Evolutionary conservation across 192 early-diverging fungal species (phyloP).

Genomic region (Coemansia aciculifera): DNA sequence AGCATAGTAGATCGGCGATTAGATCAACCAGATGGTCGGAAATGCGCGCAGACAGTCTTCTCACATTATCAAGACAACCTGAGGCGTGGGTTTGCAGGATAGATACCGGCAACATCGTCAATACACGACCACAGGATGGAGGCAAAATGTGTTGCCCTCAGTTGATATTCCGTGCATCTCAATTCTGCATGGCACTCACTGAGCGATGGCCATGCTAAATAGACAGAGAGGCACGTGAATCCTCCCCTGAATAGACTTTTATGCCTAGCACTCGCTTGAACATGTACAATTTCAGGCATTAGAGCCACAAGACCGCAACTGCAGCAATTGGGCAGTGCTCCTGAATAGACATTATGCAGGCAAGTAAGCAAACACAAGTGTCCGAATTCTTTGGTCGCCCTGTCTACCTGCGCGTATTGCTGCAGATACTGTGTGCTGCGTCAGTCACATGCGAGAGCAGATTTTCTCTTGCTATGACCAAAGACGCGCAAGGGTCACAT

Average conservation of each 20-base stretch:
- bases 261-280: not conserved
- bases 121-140: not conserved
- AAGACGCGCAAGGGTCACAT: not conserved
- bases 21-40: constrained; percentile 4
- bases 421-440: not conserved
- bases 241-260: not conserved
- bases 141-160: not conserved
- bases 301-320: not conserved
- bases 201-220: not conserved
- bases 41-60: no score
- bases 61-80: not conserved
- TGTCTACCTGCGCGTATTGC: not conserved
- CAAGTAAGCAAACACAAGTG: not conserved
- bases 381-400: not conserved
- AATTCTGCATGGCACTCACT: not conserved
- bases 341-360: not conserved
- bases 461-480: not conserved
- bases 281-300: not conserved
- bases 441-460: constrained; percentile 5
- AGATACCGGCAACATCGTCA: not conserved
- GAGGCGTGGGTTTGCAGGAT: not conserved
- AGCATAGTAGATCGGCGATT: not conserved
- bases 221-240: not conserved
- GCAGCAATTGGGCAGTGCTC: not conserved
- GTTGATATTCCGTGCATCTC: not conserved